Conservation (phyloP, 179 eudicot genomes). For the Heliamphora pulchella region DNA sequence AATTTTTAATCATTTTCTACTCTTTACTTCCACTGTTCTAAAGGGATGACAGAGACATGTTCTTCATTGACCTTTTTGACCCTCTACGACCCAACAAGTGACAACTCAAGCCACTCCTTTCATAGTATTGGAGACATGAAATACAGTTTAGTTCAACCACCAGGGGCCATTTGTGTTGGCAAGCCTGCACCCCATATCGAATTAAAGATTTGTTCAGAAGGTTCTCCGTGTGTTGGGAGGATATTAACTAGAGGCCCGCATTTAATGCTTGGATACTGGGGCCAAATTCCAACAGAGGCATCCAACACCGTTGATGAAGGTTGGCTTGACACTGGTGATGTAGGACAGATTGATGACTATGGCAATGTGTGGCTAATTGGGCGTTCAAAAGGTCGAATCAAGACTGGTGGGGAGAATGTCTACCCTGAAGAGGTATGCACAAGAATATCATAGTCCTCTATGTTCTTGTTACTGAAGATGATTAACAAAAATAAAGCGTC, state of each 20-base stretch:
- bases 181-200: slow-evolving; percentile 90
- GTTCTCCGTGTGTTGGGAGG: slow-evolving; percentile 45
- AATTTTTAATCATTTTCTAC: neutral
- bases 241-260: slow-evolving; percentile 86
- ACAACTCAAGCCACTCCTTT: slow-evolving; percentile 18
- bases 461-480: neutral
- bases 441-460: neutral
- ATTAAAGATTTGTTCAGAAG: slow-evolving; percentile 36
- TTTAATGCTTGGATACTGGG: slow-evolving; percentile 78
- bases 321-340: slow-evolving; percentile 92
- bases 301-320: slow-evolving; percentile 28
- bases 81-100: slow-evolving; percentile 50
- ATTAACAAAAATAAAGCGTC: neutral
- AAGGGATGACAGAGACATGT: slow-evolving; percentile 94
- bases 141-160: slow-evolving; percentile 16
- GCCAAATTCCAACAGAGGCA: slow-evolving; percentile 22
- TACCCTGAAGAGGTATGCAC: slow-evolving; percentile 83
- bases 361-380: slow-evolving; percentile 90
- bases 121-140: slow-evolving; percentile 10
- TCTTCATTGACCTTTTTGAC: slow-evolving; percentile 82
- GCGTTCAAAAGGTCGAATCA: slow-evolving; percentile 72
- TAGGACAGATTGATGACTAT: slow-evolving; percentile 55
- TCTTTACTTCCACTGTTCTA: slow-evolving; percentile 11
- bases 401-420: slow-evolving; percentile 90
- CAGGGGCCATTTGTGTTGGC: slow-evolving; percentile 70